Evolutionary conservation across 371 early-diverging fungal genomes (phyloP).

Genomic region (Sporodiniella umbellata): DNA sequence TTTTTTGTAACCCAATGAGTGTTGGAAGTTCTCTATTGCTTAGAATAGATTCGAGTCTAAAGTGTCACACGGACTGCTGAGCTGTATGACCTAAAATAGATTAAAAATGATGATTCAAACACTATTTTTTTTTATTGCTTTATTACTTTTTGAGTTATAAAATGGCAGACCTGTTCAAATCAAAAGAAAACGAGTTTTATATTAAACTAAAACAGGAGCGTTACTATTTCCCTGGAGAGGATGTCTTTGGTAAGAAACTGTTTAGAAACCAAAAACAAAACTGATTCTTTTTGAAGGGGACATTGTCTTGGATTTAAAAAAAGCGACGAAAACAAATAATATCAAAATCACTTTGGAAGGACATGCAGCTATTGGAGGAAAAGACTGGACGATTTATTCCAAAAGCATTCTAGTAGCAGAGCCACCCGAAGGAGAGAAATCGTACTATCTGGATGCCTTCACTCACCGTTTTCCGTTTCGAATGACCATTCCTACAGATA

Average conservation of each 20-base stretch:
- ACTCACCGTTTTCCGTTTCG: slow-evolving; percentile 42
- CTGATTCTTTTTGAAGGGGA: slow-evolving; percentile 21
- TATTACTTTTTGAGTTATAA: too few species aligned
- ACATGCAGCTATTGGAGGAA: slow-evolving; percentile 24
- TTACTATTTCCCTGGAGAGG: slow-evolving; percentile 43
- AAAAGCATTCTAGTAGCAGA: slow-evolving; percentile 20
- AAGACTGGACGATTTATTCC: slow-evolving; percentile 15
- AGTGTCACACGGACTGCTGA: too few species aligned
- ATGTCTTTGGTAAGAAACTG: slow-evolving; percentile 28
- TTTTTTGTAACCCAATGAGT: too few species aligned
- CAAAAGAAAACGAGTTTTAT: slow-evolving; percentile 39
- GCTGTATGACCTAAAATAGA: too few species aligned
- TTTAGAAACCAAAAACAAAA: too few species aligned
- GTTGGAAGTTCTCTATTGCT: too few species aligned
- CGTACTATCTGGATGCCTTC: slow-evolving; percentile 30
- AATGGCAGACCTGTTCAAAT: slow-evolving; percentile 20
- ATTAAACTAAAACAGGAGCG: slow-evolving; percentile 34
- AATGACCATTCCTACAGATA: slow-evolving; percentile 30
- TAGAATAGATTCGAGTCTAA: too few species aligned
- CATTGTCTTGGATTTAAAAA: slow-evolving; percentile 35
- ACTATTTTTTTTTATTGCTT: too few species aligned
- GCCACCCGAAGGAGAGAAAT: slow-evolving; percentile 26
- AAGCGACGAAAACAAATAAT: slow-evolving; percentile 33
- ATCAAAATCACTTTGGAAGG: slow-evolving; percentile 34
- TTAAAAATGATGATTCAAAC: too few species aligned